Conservation (phyloP, 2,329 filamentous ascomycete genomes). For the Hypomyces perniciosus region DNA sequence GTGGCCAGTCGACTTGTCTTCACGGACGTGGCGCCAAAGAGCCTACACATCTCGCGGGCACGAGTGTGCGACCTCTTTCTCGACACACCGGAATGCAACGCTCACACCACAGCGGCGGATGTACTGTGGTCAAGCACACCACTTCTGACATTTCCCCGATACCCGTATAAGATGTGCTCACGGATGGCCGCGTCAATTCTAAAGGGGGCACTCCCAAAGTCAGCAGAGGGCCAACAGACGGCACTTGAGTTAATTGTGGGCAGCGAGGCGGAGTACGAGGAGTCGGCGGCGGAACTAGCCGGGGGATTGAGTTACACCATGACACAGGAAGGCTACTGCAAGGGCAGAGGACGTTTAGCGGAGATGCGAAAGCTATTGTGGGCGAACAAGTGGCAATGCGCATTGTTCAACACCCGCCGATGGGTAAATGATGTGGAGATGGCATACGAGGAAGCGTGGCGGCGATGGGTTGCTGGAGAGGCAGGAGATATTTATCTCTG, state of each 20-base stretch:
- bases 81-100: slow-evolving; percentile 96
- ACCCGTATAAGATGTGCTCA: slow-evolving; percentile 98
- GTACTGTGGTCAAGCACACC: slow-evolving; percentile 95
- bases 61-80: slow-evolving; percentile 91
- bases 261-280: slow-evolving; percentile 80
- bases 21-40: slow-evolving; percentile 94
- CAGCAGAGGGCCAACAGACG: slow-evolving; percentile 58
- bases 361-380: slow-evolving; percentile 79
- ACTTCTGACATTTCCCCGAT: slow-evolving; percentile 80
- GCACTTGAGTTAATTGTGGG: slow-evolving; percentile 70
- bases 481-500: slow-evolving; percentile 88
- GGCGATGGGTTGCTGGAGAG: slow-evolving; percentile 75
- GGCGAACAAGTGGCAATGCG: slow-evolving; percentile 76
- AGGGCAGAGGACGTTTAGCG: slow-evolving; percentile 62
- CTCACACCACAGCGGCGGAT: slow-evolving; percentile 94
- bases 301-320: slow-evolving; percentile 54
- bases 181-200: slow-evolving; percentile 96
- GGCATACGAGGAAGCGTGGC: slow-evolving; percentile 86
- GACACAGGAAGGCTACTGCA: slow-evolving; percentile 38
- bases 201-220: slow-evolving; percentile 76
- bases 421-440: slow-evolving; percentile 89
- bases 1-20: slow-evolving; percentile 87
- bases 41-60: slow-evolving; percentile 86
- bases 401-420: slow-evolving; percentile 81
- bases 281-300: slow-evolving; percentile 64